These are phyloP conservation scores for Fusarium sp. DNA, from an alignment of 2,329 filamentous ascomycete genomes.

Conservation along the genomic window DNA sequence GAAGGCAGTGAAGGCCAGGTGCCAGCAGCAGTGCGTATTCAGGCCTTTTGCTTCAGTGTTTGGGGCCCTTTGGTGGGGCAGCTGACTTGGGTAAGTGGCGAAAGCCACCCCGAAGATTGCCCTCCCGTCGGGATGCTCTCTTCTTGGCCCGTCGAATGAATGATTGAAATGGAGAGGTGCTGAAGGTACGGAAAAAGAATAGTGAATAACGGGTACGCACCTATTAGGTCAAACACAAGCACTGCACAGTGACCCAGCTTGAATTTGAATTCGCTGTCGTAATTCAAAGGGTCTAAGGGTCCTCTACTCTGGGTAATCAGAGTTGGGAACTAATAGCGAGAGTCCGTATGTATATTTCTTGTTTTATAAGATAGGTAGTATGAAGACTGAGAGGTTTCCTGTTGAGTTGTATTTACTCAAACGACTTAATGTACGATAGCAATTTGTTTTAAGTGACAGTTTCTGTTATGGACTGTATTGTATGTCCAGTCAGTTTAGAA, in stretches of 20 bases:
- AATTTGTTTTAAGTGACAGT: neutral
- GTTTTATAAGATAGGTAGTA: neutral
- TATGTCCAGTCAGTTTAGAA: neutral
- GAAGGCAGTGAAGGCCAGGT: slow-evolving; percentile 14
- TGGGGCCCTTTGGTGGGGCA: slow-evolving; percentile 44
- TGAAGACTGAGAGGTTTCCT: slow-evolving; percentile 2
- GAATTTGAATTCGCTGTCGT: slow-evolving; percentile 4
- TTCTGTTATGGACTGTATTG: neutral
- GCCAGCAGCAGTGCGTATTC: slow-evolving; percentile 22
- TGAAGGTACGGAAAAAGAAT: slow-evolving; percentile 18
- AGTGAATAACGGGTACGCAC: slow-evolving; percentile 23
- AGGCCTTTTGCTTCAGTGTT: slow-evolving; percentile 27
- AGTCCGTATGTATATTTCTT: slow-evolving; percentile 9
- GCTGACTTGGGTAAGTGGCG: slow-evolving; percentile 47
- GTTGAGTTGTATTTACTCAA: neutral
- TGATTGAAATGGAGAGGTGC: neutral
- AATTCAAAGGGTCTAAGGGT: slow-evolving; percentile 36
- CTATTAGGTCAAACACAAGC: neutral
- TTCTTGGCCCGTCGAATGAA: slow-evolving; percentile 8
- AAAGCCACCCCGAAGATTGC: slow-evolving; percentile 40
- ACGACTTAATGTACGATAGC: neutral
- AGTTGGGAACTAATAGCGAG: slow-evolving; percentile 23
- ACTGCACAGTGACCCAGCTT: neutral
- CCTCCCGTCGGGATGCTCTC: slow-evolving; percentile 8
- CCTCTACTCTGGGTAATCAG: slow-evolving; percentile 1